A percentile compares a stretch with the other conserved stretches of the same genome.
Evolutionary conservation across 306 rosid genomes (phyloP).

Genomic region (Lathyrus tuberosus): DNA sequence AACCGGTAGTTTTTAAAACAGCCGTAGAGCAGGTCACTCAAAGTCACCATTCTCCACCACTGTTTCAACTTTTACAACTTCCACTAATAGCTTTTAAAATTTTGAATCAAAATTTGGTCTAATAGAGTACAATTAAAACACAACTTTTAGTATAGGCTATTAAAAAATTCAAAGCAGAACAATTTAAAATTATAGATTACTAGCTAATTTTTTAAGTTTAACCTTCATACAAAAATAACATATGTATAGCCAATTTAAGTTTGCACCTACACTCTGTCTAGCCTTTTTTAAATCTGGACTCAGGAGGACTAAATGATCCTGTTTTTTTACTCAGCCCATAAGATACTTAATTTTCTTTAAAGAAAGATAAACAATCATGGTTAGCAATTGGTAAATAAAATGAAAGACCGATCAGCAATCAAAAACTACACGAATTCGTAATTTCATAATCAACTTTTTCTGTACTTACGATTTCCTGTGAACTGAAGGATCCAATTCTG

Average conservation of each 20-base stretch:
- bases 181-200: no score
- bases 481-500: constrained; percentile 15
- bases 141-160: neutral
- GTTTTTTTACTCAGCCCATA: neutral
- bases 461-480: neutral
- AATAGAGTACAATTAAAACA: neutral
- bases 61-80: neutral
- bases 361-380: constrained; percentile 9
- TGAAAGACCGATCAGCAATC: neutral
- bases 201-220: no score
- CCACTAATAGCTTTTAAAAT: neutral
- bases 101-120: neutral
- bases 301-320: neutral
- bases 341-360: constrained; percentile 2
- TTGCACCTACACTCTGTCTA: neutral
- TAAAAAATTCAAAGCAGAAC: no score
- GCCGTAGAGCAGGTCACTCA: neutral
- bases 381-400: constrained; percentile 20
- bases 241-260: neutral
- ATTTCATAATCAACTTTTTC: constrained; percentile 14
- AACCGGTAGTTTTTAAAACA: neutral
- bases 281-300: neutral
- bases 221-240: neutral
- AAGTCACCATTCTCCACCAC: neutral
- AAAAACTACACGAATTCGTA: constrained; percentile 2